Evolutionary conservation across 75 land plant species (phyloP), one percentile per base, ranked within the genome.

Genomic region (Cunninghamia lanceolata): DNA sequence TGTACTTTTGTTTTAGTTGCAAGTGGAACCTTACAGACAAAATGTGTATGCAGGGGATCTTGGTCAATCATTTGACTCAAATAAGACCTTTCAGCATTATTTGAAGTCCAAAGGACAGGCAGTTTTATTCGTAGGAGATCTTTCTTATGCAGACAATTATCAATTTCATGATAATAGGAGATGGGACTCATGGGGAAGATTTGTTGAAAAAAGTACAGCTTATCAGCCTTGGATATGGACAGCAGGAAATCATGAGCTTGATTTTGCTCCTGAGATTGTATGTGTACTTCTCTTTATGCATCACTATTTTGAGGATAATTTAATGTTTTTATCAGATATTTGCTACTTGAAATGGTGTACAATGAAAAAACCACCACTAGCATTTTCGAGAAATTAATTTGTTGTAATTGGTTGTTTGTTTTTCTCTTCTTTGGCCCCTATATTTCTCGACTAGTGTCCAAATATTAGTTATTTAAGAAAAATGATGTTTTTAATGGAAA

Each of bases 201-300:
- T 97, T 87, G 71, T 93, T 54, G 98, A 97, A 86, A 93, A 90
- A 87, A 96, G 91, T 84, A 86, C 91, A 84, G 99, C 99, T 19
- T 96, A 93, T 90, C 99, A 97, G 86, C 95, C 99, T 35, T 97
- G 96, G 95, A 94, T 97, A 42, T 97, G 99, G 99, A 96, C 98
- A 54, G 90, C 92, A 53, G 99, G 97, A 82, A 97, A 97, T 85
- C 98, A 97, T 86, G 99, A 97, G 88, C 38, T 96, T 46, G 99
- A 97, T 77, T 96, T 88, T 86, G 89, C 74, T 30, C 99, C 98
- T 85, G 91, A 92, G 32, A 75, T 96, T 82, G 99, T 96, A 88
- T 35, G 66, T 83, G 54, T 30, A 80, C 32, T 42, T 45, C 21
- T n/a, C 52, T 80, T 40, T 28, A 80, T 3, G 30, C 32, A 42